These are phyloP conservation scores for Penicillium fimorum DNA, from an alignment of 495 filamentous ascomycete species.

Conservation along the genomic window DNA sequence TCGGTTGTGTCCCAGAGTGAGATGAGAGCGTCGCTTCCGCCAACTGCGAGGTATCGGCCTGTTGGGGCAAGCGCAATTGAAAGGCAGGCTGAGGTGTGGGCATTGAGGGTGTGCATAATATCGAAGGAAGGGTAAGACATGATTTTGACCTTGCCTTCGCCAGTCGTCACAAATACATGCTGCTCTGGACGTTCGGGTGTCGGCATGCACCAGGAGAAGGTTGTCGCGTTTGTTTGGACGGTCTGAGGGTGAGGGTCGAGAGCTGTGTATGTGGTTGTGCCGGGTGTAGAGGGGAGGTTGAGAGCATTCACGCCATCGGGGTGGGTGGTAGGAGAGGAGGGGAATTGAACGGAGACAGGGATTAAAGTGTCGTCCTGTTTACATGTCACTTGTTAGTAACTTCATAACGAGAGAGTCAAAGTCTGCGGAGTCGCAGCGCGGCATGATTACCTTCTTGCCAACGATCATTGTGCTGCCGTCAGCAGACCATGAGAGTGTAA, in stretches of 20 bases:
- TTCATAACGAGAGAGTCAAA: background rate
- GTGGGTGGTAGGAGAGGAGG: constrained; percentile 37
- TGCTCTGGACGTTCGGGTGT: constrained; percentile 37
- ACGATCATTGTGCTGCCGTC: constrained; percentile 79
- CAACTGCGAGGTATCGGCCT: constrained; percentile 79
- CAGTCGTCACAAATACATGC: constrained; percentile 73
- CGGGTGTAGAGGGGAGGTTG: constrained; percentile 16
- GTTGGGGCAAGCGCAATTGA: constrained; percentile 70
- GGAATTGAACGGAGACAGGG: constrained; percentile 54
- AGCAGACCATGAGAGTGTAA: constrained; percentile 84
- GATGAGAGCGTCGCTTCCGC: constrained; percentile 85
- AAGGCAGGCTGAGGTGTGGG: constrained; percentile 77
- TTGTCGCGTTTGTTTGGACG: constrained; percentile 76
- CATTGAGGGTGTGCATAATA: constrained; percentile 63
- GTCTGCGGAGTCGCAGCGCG: background rate
- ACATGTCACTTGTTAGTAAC: background rate
- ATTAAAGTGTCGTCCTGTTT: constrained; percentile 67
- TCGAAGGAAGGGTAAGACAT: constrained; percentile 61
- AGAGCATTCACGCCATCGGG: constrained; percentile 16
- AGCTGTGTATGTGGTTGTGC: constrained; percentile 39
- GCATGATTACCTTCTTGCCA: constrained; percentile 69
- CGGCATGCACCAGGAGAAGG: constrained; percentile 67
- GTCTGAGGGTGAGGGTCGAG: constrained; percentile 65
- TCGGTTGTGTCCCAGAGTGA: constrained; percentile 89
- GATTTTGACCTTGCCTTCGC: constrained; percentile 79